Evolutionary conservation across 768 basidiomycete genomes (phyloP).

Genomic region (Suillus discolor): DNA sequence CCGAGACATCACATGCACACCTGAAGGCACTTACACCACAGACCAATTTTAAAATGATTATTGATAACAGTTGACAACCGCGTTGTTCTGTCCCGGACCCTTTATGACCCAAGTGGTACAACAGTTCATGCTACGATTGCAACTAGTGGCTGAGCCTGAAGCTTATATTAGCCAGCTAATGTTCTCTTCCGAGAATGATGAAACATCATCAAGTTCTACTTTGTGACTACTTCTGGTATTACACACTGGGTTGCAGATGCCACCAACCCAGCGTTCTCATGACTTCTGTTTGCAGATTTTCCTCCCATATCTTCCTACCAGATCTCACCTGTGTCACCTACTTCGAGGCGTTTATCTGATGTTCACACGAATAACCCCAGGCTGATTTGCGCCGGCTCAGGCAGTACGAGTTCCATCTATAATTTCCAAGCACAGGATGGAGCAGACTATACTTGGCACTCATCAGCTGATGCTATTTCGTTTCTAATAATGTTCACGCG

Average conservation of each 20-base stretch:
- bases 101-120: background rate
- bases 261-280: background rate
- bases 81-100: background rate
- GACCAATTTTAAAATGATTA: background rate
- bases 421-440: conserved; percentile 1
- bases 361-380: conserved; percentile 1
- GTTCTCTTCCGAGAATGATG: background rate
- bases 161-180: background rate
- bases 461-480: background rate
- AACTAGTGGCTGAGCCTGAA: background rate
- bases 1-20: background rate
- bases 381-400: background rate
- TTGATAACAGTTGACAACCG: background rate
- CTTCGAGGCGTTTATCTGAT: background rate
- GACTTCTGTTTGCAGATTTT: background rate
- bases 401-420: conserved; percentile 4
- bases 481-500: background rate
- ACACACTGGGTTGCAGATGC: background rate
- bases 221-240: background rate
- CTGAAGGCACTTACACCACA: background rate
- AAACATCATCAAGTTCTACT: background rate
- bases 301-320: background rate
- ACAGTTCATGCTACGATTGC: background rate
- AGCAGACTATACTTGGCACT: conserved; percentile 1
- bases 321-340: background rate